A percentile compares a stretch with the other conserved stretches of the same genome.
These are phyloP conservation scores for Dendrobium nobile DNA, from an alignment of 106 monocot species.

Conservation along the genomic window DNA sequence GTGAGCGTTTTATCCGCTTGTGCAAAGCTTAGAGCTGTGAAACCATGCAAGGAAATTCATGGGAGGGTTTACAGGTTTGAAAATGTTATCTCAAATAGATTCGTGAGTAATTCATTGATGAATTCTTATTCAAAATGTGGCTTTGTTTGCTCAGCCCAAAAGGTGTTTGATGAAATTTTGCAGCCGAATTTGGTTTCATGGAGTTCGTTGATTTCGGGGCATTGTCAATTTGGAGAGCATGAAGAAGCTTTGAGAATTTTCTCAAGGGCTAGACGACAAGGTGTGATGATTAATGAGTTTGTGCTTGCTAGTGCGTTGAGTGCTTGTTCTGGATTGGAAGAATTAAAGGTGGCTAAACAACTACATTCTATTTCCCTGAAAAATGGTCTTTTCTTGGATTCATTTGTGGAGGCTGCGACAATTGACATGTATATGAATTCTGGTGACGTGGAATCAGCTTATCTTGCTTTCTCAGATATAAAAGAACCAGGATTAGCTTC, in stretches of 20 bases:
- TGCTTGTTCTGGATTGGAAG: constrained; percentile 15
- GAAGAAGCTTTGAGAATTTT: constrained; percentile 19
- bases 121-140: constrained; percentile 26
- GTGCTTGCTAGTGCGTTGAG: constrained; percentile 12
- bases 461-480: constrained; percentile 6
- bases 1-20: constrained; percentile 15
- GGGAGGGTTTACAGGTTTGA: constrained; percentile 3
- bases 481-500: constrained; percentile 17
- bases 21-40: constrained; percentile 2
- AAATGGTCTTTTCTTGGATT: constrained; percentile 18
- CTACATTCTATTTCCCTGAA: constrained; percentile 21
- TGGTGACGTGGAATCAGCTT: constrained; percentile 12
- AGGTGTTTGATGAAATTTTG: constrained; percentile 17
- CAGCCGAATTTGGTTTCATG: constrained; percentile 20
- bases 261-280: not conserved
- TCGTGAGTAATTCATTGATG: constrained; percentile 16
- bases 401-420: constrained; percentile 15
- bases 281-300: constrained; percentile 25
- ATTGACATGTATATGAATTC: constrained; percentile 19
- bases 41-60: constrained; percentile 19
- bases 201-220: constrained; percentile 21
- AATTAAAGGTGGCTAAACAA: constrained; percentile 6
- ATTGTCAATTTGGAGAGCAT: constrained; percentile 12
- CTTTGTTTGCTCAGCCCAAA: constrained; percentile 1
- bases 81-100: not conserved